These are phyloP conservation scores for Populus hybrid DNA, from an alignment of 441 rosid genomes.

Conservation along the genomic window DNA sequence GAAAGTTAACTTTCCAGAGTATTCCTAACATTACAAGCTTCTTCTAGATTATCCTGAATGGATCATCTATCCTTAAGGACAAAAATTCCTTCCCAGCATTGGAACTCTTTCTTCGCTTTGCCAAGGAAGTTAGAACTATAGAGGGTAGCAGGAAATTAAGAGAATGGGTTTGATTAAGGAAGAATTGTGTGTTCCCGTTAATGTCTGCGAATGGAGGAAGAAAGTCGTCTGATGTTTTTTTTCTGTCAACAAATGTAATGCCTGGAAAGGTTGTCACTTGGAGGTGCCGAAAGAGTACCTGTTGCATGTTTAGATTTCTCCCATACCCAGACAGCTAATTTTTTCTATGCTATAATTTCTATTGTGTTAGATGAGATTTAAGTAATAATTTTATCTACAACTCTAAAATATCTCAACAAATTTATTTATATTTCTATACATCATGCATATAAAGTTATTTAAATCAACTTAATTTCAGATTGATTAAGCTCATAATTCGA, in stretches of 20 bases:
- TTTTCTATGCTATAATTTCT: neutral
- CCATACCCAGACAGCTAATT: neutral
- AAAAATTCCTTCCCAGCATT: neutral
- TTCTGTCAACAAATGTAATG: neutral
- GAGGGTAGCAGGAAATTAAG: neutral
- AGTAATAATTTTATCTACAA: no score
- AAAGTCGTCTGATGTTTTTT: neutral
- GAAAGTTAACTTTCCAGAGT: no score
- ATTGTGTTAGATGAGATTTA: no score
- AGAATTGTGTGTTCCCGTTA: neutral
- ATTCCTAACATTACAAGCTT: neutral
- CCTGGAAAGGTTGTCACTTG: neutral
- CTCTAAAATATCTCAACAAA: no score
- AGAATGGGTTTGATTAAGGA: neutral
- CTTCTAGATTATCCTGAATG: neutral
- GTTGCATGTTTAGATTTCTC: neutral
- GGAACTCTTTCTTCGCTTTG: neutral
- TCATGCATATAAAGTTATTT: no score
- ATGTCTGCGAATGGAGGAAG: neutral
- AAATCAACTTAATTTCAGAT: no score
- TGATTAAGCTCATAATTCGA: no score
- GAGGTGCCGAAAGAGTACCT: neutral
- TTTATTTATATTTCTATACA: no score
- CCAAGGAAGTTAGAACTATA: neutral
- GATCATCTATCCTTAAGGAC: neutral